Base-by-base conservation (phyloP, 306 rosid species). In the Lupinus albus region DNA sequence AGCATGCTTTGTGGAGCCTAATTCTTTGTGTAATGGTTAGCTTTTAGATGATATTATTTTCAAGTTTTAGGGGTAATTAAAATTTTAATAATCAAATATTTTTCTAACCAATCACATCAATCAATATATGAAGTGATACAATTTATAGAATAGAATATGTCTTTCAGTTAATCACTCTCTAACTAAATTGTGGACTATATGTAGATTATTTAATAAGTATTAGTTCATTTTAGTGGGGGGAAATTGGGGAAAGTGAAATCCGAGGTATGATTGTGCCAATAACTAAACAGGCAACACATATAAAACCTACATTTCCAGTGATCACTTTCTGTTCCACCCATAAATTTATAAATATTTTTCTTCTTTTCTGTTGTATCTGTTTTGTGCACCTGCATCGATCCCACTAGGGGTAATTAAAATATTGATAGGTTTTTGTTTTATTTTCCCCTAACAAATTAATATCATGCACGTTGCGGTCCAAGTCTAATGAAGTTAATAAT, bases 381-480 rank as follows among this genome's bases (percentile, higher is more conserved):
- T 55, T 65, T 77, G 54, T 54, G 69, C 88, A 86, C 72, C 77
- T 75, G 87, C 84, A 59, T 53, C 30, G 30, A 25, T 25, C 82
- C 86, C 86, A 81, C 84, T 74, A 71, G 14, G 2, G 25, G 44
- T 55, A 21, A 50, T 59, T 10, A 57, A 49, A 3, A 49, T 75
- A 39, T 15, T 14, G 7, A 50, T 53, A 10, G 11, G n/a, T n/a
- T n/a, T 39, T 20, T 57, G 56, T 64, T 44, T 12, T 17, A 28
- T 15, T 63, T 68, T 69, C 33, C 49, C 52, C 18, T 16, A n/a
- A 41, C 28, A 11, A 47, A 16, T 38, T 25, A 42, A 4, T 17
- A 42, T 4, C 28, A 11, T 49, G 45, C 56, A 55, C 30, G 30
- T 18, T 17, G 68, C 30, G 71, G 53, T 69, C 80, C 64, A 30